Evolutionary conservation across 768 basidiomycete species (phyloP).

Genomic region (Hericium alpestre): DNA sequence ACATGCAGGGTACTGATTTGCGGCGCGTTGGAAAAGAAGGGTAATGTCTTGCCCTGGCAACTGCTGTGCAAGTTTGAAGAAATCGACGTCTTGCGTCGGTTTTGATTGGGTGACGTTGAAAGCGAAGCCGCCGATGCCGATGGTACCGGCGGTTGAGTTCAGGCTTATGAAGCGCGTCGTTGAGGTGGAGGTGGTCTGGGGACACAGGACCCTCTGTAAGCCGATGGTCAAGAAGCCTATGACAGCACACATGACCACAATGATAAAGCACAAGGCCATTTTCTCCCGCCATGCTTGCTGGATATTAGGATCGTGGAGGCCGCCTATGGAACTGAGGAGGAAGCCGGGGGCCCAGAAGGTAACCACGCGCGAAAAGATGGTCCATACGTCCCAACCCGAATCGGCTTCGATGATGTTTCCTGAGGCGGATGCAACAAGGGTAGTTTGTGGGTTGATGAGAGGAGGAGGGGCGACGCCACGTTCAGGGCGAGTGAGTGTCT

Average conservation of each 20-base stretch:
- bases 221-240: slow-evolving; percentile 94
- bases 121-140: slow-evolving; percentile 68
- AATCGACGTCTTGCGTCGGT: slow-evolving; percentile 39
- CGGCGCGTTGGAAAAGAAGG: slow-evolving; percentile 65
- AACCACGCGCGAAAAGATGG: slow-evolving; percentile 62
- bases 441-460: slow-evolving; percentile 74
- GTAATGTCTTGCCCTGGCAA: slow-evolving; percentile 83
- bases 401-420: slow-evolving; percentile 25
- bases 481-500: slow-evolving; percentile 95
- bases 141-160: slow-evolving; percentile 46
- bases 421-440: slow-evolving; percentile 27
- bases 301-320: slow-evolving; percentile 66
- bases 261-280: slow-evolving; percentile 84
- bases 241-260: slow-evolving; percentile 59
- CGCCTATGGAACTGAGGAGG: slow-evolving; percentile 62
- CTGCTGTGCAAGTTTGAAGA: slow-evolving; percentile 42
- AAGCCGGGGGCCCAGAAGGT: slow-evolving; percentile 89
- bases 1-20: slow-evolving; percentile 58
- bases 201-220: slow-evolving; percentile 86
- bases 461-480: slow-evolving; percentile 88
- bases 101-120: slow-evolving; percentile 59
- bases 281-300: slow-evolving; percentile 98
- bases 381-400: slow-evolving; percentile 58
- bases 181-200: slow-evolving; percentile 37
- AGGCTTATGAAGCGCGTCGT: slow-evolving; percentile 36